phyloP scores from a whole-genome alignment of 352 stramenopile genomes.

The Pythium diclinum region DNA sequence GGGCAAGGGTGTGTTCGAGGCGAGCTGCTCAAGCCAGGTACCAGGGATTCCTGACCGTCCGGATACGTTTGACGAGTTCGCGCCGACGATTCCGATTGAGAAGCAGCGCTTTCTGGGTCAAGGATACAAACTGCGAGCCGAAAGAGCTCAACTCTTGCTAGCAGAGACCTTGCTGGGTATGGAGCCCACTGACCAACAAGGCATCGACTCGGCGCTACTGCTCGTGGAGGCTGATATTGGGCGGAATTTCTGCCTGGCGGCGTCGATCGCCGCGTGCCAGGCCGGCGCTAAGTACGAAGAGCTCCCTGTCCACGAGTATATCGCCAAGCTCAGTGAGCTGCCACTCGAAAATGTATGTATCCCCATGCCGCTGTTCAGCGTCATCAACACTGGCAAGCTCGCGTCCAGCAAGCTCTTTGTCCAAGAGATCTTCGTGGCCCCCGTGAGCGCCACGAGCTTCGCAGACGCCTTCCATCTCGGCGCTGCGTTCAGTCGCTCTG shows the following conservation, averaged over 20 bases:
- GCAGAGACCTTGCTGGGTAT: constrained; percentile 39
- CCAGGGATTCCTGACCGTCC: constrained; percentile 37
- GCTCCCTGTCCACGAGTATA: constrained; percentile 47
- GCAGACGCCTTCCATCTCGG: constrained; percentile 59
- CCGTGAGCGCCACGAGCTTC: constrained; percentile 53
- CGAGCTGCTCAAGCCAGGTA: constrained; percentile 37
- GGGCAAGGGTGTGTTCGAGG: constrained; percentile 62
- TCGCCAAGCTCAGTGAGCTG: constrained; percentile 46
- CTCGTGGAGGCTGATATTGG: constrained; percentile 44
- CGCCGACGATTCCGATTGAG: constrained; percentile 21
- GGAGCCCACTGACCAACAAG: constrained; percentile 47
- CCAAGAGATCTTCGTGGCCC: constrained; percentile 59
- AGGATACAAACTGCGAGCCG: constrained; percentile 39
- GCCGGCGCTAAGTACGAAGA: constrained; percentile 63
- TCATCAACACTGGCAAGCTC: constrained; percentile 62
- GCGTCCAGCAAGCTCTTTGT: constrained; percentile 68
- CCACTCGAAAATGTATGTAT: constrained; percentile 44
- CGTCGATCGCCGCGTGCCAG: constrained; percentile 59
- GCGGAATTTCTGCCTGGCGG: constrained; percentile 52
- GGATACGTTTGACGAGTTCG: constrained; percentile 30
- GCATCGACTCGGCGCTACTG: constrained; percentile 39
- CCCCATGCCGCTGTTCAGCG: constrained; percentile 71
- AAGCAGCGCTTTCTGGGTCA: constrained; percentile 43
- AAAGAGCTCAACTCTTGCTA: constrained; percentile 34
- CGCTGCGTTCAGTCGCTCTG: constrained; percentile 39